Conservation (phyloP, 208 protist genomes). For the Perkinsela sp. region DNA sequence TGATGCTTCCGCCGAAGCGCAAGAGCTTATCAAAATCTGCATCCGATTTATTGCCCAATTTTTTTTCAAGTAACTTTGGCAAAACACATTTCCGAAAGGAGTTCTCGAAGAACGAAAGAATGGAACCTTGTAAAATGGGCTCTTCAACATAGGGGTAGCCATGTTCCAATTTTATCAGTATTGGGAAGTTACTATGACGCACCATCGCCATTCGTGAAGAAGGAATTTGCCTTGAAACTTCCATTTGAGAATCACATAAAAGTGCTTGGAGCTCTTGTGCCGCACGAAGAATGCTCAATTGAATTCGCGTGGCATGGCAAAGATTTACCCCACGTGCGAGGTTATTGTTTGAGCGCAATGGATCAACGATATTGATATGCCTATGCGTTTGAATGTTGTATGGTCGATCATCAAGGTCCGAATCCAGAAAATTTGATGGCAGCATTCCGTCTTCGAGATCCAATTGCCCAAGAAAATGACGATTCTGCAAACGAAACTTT, state of each 20-base stretch:
- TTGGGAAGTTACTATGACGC: too few relatives aligned
- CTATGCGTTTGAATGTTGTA: slow-evolving; percentile 5
- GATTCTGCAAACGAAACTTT: slow-evolving; percentile 16
- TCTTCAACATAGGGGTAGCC: too few relatives aligned
- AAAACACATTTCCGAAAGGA: background rate
- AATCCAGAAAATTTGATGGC: background rate
- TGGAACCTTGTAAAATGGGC: too few relatives aligned
- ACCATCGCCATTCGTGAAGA: too few relatives aligned
- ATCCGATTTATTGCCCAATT: too few relatives aligned
- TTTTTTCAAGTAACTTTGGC: background rate
- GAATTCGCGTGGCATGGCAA: background rate
- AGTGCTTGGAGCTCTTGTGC: background rate
- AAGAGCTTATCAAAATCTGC: too few relatives aligned
- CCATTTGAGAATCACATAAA: background rate
- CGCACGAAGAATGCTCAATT: background rate
- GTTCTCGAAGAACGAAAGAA: background rate
- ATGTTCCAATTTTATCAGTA: too few relatives aligned
- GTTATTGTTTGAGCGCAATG: slow-evolving; percentile 58
- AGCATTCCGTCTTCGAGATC: slow-evolving; percentile 18
- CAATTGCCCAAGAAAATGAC: slow-evolving; percentile 7
- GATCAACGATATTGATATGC: slow-evolving; percentile 64
- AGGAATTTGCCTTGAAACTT: too few relatives aligned
- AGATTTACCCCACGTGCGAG: slow-evolving; percentile 28
- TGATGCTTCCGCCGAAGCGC: too few relatives aligned
- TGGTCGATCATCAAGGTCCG: background rate